phyloP scores from a whole-genome alignment of 106 monocot genomes.

The Amphibolis antarctica region DNA sequence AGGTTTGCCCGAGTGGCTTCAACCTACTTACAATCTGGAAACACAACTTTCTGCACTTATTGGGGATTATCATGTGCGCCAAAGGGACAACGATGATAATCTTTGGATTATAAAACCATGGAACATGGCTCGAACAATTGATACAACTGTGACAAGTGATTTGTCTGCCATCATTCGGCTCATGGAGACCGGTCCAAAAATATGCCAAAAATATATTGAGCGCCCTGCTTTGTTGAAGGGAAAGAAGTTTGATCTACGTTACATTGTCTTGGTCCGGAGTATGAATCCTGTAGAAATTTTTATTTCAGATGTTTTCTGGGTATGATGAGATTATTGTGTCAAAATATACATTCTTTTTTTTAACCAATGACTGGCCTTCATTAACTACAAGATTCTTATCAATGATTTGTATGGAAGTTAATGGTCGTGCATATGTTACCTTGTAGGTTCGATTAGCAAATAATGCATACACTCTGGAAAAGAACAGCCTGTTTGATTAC shows the following conservation, averaged over 20 bases:
- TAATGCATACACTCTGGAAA: conserved; percentile 71
- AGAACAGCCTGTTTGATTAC: conserved; percentile 89
- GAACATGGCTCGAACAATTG: conserved; percentile 97
- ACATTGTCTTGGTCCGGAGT: conserved; percentile 81
- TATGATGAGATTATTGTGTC: conserved; percentile 7
- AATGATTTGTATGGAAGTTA: background rate
- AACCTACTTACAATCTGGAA: conserved; percentile 93
- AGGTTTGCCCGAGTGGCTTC: conserved; percentile 91
- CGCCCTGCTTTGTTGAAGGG: conserved; percentile 66
- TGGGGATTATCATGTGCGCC: conserved; percentile 60
- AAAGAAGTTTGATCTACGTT: conserved; percentile 94
- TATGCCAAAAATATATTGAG: conserved; percentile 98
- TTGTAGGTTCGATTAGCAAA: conserved; percentile 84
- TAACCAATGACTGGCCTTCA: too few relatives aligned
- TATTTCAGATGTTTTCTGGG: conserved; percentile 63
- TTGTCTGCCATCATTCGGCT: conserved; percentile 80
- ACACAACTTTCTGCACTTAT: conserved; percentile 68
- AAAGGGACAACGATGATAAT: conserved; percentile 41
- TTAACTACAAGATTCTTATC: too few relatives aligned
- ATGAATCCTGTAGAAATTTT: conserved; percentile 80
- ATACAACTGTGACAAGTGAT: conserved; percentile 77
- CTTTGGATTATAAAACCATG: conserved; percentile 97
- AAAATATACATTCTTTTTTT: background rate
- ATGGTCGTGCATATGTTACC: background rate
- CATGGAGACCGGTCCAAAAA: conserved; percentile 99